These are phyloP conservation scores for Diplodia intermedia DNA, from an alignment of 2,329 filamentous ascomycete genomes.

Conservation along the genomic window DNA sequence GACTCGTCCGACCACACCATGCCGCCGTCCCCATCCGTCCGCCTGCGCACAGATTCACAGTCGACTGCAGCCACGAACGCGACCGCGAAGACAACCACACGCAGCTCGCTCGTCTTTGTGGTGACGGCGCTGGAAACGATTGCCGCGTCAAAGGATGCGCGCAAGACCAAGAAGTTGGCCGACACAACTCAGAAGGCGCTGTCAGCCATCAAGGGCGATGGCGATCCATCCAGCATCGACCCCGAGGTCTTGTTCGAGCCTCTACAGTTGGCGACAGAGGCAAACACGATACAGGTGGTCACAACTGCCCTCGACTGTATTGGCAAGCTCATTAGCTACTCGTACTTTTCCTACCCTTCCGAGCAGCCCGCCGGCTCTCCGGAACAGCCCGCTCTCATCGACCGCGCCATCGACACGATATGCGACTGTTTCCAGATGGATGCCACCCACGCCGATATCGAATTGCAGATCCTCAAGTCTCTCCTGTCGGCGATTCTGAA, in stretches of 20 bases:
- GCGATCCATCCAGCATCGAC: conserved; percentile 80
- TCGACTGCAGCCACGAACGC: conserved; percentile 63
- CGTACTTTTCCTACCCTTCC: conserved; percentile 84
- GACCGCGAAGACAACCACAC: conserved; percentile 65
- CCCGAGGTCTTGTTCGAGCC: conserved; percentile 93
- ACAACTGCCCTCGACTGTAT: conserved; percentile 96
- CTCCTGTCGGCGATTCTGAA: conserved; percentile 93
- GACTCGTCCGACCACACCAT: conserved; percentile 19
- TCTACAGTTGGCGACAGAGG: conserved; percentile 86
- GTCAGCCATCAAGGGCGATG: conserved; percentile 79
- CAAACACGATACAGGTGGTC: conserved; percentile 81
- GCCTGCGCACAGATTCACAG: conserved; percentile 63
- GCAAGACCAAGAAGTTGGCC: conserved; percentile 81
- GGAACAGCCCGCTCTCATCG: conserved; percentile 77
- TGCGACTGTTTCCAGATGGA: conserved; percentile 99
- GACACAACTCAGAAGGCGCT: conserved; percentile 84
- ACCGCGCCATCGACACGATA: conserved; percentile 97
- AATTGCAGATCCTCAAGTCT: conserved; percentile 98
- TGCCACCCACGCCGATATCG: conserved; percentile 87
- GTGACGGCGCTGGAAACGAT: conserved; percentile 92
- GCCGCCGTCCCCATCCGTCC: conserved; percentile 21
- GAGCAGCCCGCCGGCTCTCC: conserved; percentile 48
- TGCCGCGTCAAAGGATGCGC: conserved; percentile 86
- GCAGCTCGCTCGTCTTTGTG: conserved; percentile 96
- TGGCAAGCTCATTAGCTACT: conserved; percentile 98